Base-by-base conservation (phyloP, 441 rosid genomes). In the Geranium incanum region DNA sequence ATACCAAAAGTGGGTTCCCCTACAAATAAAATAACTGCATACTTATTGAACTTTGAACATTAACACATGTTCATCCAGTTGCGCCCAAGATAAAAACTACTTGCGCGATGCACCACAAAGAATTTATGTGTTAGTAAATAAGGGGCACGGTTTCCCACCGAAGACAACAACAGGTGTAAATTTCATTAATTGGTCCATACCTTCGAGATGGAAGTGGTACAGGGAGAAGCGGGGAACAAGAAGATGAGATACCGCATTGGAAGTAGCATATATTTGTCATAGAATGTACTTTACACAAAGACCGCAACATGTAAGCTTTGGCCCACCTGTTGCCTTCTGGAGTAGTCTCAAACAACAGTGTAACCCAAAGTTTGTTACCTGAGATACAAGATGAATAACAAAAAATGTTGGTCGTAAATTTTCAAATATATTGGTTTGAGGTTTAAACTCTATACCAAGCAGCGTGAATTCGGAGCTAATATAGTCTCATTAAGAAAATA, bases 1-100 rank as follows among this genome's bases (percentile, higher is more conserved):
- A 82, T 84, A 90, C 98, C 98, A 92, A 70, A 91, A 67, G 79
- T 92, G 98, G 36, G 98, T 83, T 79, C 89, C 97, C 91, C 98
- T 94, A 48, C 11, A 75, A 70, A 19, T 3, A 52, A 55, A 52
- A 16, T 6, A 63, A 36, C 16, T 0, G 9, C 36, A 69, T 6
- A 75, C 63, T 64, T 48, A 9, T 70, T 65, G 4, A 18, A 11
- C 9, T 63, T 21, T 3, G 4, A 18, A 11, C 9, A 69, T 21
- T 3, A 33, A 36, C 52, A 43, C 4, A 19, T 18, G 36, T 28
- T 13, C 7, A 36, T 28, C 15, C 19, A 33, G 21, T 4, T 6
- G 13, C 6, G 18, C 12, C 36, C 12, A 60, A 5, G 15, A 13
- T 63, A 50, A 55, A 64, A 64, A 13, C 57, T 55, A 71, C 62